phyloP scores from a whole-genome alignment of 345 rosid species.

The Geranium brycei region DNA sequence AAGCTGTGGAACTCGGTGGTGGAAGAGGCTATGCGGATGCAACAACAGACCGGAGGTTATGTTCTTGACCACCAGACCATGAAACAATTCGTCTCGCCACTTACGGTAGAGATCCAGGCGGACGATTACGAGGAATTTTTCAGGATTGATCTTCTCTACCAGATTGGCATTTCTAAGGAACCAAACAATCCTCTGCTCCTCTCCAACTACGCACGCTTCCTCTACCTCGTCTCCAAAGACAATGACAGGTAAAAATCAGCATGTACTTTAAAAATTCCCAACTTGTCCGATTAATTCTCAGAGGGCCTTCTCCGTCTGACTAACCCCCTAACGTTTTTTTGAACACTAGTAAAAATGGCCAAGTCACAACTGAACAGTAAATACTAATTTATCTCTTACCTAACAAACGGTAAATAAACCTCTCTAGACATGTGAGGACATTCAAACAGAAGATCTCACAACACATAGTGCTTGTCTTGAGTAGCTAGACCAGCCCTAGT shows the following conservation, averaged over 20 bases:
- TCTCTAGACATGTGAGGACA: too few relatives aligned
- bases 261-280: too few relatives aligned
- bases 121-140: slow-evolving; percentile 32
- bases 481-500: too few relatives aligned
- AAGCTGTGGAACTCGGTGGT: slow-evolving; percentile 39
- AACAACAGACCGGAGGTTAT: slow-evolving; percentile 9
- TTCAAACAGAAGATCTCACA: too few relatives aligned
- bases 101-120: slow-evolving; percentile 27
- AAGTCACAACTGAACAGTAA: too few relatives aligned
- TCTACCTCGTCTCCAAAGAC: slow-evolving; percentile 36
- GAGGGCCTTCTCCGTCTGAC: too few relatives aligned
- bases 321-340: too few relatives aligned
- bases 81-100: slow-evolving; percentile 24
- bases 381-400: too few relatives aligned
- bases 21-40: slow-evolving; percentile 39
- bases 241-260: slow-evolving; percentile 36
- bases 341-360: too few relatives aligned
- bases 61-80: slow-evolving; percentile 26
- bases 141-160: slow-evolving; percentile 46
- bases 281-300: too few relatives aligned
- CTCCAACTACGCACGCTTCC: slow-evolving; percentile 64
- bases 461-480: too few relatives aligned
- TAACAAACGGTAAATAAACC: too few relatives aligned
- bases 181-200: slow-evolving; percentile 49
- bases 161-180: slow-evolving; percentile 42